These are phyloP conservation scores for Coemansia sp. DNA, from an alignment of 192 early-diverging fungal genomes.

Conservation along the genomic window DNA sequence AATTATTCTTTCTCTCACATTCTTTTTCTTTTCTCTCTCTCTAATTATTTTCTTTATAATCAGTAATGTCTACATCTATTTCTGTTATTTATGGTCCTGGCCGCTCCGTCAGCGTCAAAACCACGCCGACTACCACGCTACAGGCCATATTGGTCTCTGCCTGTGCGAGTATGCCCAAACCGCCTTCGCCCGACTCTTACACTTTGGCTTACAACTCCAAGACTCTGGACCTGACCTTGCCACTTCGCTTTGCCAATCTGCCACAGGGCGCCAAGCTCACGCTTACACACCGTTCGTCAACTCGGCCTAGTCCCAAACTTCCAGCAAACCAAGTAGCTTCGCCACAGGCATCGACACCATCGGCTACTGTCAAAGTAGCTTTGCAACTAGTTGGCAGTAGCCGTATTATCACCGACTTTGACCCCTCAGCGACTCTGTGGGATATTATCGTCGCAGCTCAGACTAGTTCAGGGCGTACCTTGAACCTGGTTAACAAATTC, in stretches of 20 bases:
- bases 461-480: slow-evolving; percentile 10
- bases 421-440: slow-evolving; percentile 68
- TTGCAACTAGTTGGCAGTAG: slow-evolving; percentile 74
- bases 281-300: slow-evolving; percentile 38
- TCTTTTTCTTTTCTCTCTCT: not conserved
- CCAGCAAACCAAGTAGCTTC: not conserved
- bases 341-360: not conserved
- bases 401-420: slow-evolving; percentile 68
- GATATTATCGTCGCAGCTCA: slow-evolving; percentile 36
- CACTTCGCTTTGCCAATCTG: slow-evolving; percentile 81
- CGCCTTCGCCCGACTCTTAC: slow-evolving; percentile 60
- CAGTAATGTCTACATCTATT: slow-evolving; percentile 61
- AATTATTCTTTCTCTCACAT: not conserved
- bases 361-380: slow-evolving; percentile 61
- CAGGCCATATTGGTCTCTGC: slow-evolving; percentile 66
- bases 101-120: slow-evolving; percentile 60
- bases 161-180: slow-evolving; percentile 60
- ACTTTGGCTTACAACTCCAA: slow-evolving; percentile 69
- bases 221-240: slow-evolving; percentile 69
- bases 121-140: slow-evolving; percentile 75
- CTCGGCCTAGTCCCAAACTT: not conserved
- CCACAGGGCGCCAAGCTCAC: slow-evolving; percentile 77
- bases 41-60: not conserved
- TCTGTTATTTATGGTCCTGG: slow-evolving; percentile 56
- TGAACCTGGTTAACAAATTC: slow-evolving; percentile 32